Base-by-base conservation (phyloP, 257 asterid species). In the Cinchona pubescens region DNA sequence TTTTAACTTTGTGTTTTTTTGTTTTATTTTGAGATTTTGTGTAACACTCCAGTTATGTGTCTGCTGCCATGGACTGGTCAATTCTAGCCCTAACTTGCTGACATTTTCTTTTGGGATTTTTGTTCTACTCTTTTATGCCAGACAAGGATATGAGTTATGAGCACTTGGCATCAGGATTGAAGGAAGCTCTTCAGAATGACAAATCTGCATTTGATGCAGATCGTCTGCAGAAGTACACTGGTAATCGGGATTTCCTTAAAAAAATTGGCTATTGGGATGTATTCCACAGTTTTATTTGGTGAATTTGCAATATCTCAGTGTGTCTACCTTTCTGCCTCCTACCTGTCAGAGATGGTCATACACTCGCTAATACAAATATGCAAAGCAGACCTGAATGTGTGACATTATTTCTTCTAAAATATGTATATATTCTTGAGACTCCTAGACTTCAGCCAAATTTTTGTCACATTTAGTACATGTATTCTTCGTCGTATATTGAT, bases 181-280 rank as follows among this genome's bases (percentile, higher is more conserved):
- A 90, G 86, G 94, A 73, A 81, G 89, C 96, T 79, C 96, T 92
- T 78, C 86, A 84, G 81, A 87, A 82, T 66, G 98, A 95, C 81
- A 87, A 85, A 78, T 86, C 94, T 70, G 97, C 96, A 65, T 91
- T 92, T 64, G 96, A 92, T 87, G 99, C 97, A 3, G 96, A 86
- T 78, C 92, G 96, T 43, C 83, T 95, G 61, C 98, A 90, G 83
- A 92, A 88, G 79, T 91, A 86, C 84, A 91, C 93, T n/a, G 99
- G 99, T 91, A 89, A 32, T 8, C 40, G 30, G 30, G 14, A 38
- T 71, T 75, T 63, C 43, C 48, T n/a, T 45, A 53, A 14, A 12
- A 72, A 9, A 46, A n/a, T 4, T 40, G 15, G 23, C 46, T 37
- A 14, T 48, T 30, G 19, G 35, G 30, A 19, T 34, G 34, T 23